These are phyloP conservation scores for Curvularia verruculosa DNA, from an alignment of 2,329 filamentous ascomycete genomes.

Conservation along the genomic window DNA sequence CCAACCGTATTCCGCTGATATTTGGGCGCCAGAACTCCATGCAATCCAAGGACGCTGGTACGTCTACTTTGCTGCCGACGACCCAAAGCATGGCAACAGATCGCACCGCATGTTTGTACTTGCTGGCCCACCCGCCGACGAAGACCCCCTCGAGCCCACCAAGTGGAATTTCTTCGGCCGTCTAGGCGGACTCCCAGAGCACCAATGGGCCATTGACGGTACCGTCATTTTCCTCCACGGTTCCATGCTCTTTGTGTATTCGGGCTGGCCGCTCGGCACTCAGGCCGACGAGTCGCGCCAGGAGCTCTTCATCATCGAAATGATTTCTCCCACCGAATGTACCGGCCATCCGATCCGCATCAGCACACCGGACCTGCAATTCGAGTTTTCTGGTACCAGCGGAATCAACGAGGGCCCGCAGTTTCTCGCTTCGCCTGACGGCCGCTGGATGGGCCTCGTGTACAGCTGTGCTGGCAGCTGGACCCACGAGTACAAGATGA, in stretches of 20 bases:
- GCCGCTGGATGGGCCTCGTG: slow-evolving; percentile 52
- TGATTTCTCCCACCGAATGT: slow-evolving; percentile 47
- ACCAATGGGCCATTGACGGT: slow-evolving; percentile 58
- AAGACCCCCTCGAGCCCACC: slow-evolving; percentile 37
- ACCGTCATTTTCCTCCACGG: slow-evolving; percentile 52
- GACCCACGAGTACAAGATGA: slow-evolving; percentile 58
- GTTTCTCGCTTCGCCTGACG: slow-evolving; percentile 45
- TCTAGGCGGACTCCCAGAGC: slow-evolving; percentile 49
- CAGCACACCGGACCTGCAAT: slow-evolving; percentile 48
- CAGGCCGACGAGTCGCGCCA: slow-evolving; percentile 48
- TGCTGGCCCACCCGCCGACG: slow-evolving; percentile 46
- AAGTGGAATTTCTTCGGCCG: slow-evolving; percentile 53
- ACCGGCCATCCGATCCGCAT: slow-evolving; percentile 49
- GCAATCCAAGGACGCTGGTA: slow-evolving; percentile 60
- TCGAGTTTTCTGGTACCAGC: slow-evolving; percentile 49
- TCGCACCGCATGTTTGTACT: slow-evolving; percentile 56
- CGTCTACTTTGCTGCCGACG: slow-evolving; percentile 56
- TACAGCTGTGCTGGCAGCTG: slow-evolving; percentile 56
- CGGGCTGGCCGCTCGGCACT: slow-evolving; percentile 53
- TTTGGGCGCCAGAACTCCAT: slow-evolving; percentile 65
- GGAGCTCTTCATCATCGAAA: slow-evolving; percentile 53
- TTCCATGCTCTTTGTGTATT: slow-evolving; percentile 53
- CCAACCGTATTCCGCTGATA: slow-evolving; percentile 52
- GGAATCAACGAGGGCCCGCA: slow-evolving; percentile 57
- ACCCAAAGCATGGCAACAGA: slow-evolving; percentile 52